Percentiles rank a stretch among this genome's conserved stretches.
phyloP scores from a whole-genome alignment of 2,329 filamentous ascomycete genomes.

The Sordariomycetes sp. region DNA sequence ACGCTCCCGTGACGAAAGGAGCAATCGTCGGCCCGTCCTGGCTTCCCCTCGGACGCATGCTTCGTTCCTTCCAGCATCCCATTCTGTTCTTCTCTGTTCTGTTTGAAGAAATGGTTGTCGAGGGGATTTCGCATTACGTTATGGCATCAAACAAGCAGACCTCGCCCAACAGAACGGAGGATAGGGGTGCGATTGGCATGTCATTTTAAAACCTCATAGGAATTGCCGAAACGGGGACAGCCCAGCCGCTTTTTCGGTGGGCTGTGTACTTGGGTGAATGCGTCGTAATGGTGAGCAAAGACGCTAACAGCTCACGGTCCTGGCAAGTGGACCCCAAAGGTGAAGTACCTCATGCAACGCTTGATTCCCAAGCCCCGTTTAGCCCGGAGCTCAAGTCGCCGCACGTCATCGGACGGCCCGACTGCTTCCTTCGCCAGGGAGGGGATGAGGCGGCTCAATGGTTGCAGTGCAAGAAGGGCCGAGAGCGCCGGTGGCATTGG shows the following conservation, averaged over 20 bases:
- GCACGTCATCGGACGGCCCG: not conserved
- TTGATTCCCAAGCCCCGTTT: too few relatives aligned
- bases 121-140: not conserved
- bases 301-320: not conserved
- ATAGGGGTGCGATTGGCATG: not conserved
- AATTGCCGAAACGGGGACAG: not conserved
- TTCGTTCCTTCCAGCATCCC: too few relatives aligned
- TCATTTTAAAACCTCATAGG: not conserved
- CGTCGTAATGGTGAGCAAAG: too few relatives aligned
- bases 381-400: not conserved
- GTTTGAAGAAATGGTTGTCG: not conserved
- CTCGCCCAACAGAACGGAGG: not conserved
- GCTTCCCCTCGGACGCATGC: too few relatives aligned
- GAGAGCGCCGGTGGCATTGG: not conserved
- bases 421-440: not conserved
- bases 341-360: not conserved
- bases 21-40: too few relatives aligned
- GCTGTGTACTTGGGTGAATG: not conserved
- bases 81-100: too few relatives aligned
- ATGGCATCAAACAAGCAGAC: not conserved
- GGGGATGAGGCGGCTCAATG: not conserved
- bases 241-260: not conserved
- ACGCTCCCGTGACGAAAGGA: too few relatives aligned
- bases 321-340: not conserved
- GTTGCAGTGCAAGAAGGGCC: not conserved